Evolutionary conservation across 176 grass and related monocot genomes (phyloP).

Genomic region (Carex scoparia): DNA sequence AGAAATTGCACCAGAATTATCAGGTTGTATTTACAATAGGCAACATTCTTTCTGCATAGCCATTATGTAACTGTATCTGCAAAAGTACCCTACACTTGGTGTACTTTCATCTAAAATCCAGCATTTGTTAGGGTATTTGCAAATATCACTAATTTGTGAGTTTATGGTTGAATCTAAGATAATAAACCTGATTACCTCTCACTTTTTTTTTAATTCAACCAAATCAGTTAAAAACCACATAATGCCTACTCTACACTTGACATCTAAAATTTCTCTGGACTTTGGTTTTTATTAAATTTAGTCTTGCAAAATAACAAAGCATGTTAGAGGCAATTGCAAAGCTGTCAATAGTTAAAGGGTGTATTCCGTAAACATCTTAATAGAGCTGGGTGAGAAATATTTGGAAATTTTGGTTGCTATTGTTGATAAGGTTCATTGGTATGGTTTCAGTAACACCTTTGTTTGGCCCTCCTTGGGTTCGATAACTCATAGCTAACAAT

Average conservation of each 20-base stretch:
- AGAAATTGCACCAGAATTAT: constrained; percentile 74
- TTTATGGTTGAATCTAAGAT: neutral
- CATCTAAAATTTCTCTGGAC: neutral
- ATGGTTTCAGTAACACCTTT: neutral
- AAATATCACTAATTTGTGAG: neutral
- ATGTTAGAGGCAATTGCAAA: neutral
- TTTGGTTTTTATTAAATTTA: neutral
- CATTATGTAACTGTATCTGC: neutral
- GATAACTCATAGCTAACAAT: neutral
- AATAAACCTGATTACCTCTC: neutral
- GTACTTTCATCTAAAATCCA: neutral
- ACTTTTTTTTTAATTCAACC: neutral
- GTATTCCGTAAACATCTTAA: neutral
- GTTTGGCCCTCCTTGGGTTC: neutral
- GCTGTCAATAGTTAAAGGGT: neutral
- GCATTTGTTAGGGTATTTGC: neutral
- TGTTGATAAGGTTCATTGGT: neutral
- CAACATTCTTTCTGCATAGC: neutral
- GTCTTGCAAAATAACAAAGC: neutral
- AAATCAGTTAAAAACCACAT: neutral
- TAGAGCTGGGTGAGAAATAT: neutral
- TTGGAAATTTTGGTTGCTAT: neutral
- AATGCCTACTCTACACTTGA: neutral
- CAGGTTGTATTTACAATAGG: constrained; percentile 21
- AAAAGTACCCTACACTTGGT: neutral